Evolutionary conservation across 2,329 filamentous ascomycete genomes (phyloP).

Genomic region (Orbilia quercus): DNA sequence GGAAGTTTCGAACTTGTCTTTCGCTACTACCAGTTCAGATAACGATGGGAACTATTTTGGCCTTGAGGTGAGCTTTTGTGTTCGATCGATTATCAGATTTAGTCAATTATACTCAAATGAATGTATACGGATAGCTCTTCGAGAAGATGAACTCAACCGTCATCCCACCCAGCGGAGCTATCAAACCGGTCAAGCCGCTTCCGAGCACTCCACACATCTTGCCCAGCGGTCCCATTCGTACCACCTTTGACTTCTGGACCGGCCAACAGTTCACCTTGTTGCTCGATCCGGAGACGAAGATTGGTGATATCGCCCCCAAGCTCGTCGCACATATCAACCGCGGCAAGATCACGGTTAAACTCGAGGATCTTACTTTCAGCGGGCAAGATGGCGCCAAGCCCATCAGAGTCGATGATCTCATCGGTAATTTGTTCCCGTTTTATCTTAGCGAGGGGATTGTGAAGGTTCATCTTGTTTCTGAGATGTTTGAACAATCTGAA

Average conservation of each 20-base stretch:
- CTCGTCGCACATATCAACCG: slow-evolving; percentile 11
- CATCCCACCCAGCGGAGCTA: neutral
- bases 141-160: neutral
- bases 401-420: neutral
- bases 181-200: neutral
- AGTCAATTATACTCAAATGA: too few relatives aligned
- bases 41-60: neutral
- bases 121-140: neutral
- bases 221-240: neutral
- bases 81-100: too few relatives aligned
- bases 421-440: neutral
- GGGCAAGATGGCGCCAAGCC: neutral
- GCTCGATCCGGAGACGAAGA: slow-evolving; percentile 14
- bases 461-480: neutral
- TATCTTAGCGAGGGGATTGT: neutral
- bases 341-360: neutral
- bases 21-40: neutral
- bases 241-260: slow-evolving; percentile 31
- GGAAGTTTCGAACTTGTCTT: neutral
- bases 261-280: slow-evolving; percentile 21
- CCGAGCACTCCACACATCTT: neutral
- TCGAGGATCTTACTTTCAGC: slow-evolving; percentile 1
- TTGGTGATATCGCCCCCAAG: slow-evolving; percentile 7
- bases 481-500: neutral
- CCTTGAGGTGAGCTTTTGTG: neutral